A percentile compares a stretch with the other conserved stretches of the same genome.
Conservation (phyloP, 2,329 filamentous ascomycete species). For the Alternaria triticina region DNA sequence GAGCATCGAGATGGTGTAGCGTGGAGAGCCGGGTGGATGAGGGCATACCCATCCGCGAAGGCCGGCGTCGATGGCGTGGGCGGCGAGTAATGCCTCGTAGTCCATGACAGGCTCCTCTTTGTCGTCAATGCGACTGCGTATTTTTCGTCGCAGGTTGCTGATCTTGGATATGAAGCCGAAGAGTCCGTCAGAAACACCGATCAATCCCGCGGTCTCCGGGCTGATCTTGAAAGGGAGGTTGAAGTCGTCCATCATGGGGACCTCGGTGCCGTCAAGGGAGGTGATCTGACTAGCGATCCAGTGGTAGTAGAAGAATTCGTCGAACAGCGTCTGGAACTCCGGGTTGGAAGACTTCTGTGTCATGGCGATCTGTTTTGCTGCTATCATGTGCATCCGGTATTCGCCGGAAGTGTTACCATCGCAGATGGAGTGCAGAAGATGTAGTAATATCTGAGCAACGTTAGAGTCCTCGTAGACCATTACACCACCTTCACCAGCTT, state of each 20-base stretch:
- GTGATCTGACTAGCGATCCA: constrained; percentile 66
- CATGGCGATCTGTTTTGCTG: constrained; percentile 73
- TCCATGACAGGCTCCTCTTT: constrained; percentile 72
- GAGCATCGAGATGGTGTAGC: constrained; percentile 63
- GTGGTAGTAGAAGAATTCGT: constrained; percentile 86
- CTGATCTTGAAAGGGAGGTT: constrained; percentile 63
- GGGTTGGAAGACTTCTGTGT: constrained; percentile 66
- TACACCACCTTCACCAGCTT: constrained; percentile 44
- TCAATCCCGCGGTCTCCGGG: constrained; percentile 64
- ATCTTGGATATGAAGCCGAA: constrained; percentile 81
- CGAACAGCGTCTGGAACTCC: constrained; percentile 73
- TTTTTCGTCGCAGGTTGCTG: constrained; percentile 75
- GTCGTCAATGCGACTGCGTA: constrained; percentile 70
- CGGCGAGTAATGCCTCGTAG: constrained; percentile 74
- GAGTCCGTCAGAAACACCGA: constrained; percentile 83
- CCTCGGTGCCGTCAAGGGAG: constrained; percentile 59
- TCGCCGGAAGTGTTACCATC: constrained; percentile 69
- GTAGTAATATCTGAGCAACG: constrained; percentile 65
- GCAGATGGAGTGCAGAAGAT: constrained; percentile 67
- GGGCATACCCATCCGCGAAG: constrained; percentile 77
- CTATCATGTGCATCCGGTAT: constrained; percentile 80
- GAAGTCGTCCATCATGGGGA: constrained; percentile 61
- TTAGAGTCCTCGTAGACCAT: constrained; percentile 61
- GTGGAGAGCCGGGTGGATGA: constrained; percentile 58
- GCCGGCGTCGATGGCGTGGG: constrained; percentile 75